Evolutionary conservation across 2,329 filamentous ascomycete genomes (phyloP).

Genomic region (Neopestalotiopsis clavispora): DNA sequence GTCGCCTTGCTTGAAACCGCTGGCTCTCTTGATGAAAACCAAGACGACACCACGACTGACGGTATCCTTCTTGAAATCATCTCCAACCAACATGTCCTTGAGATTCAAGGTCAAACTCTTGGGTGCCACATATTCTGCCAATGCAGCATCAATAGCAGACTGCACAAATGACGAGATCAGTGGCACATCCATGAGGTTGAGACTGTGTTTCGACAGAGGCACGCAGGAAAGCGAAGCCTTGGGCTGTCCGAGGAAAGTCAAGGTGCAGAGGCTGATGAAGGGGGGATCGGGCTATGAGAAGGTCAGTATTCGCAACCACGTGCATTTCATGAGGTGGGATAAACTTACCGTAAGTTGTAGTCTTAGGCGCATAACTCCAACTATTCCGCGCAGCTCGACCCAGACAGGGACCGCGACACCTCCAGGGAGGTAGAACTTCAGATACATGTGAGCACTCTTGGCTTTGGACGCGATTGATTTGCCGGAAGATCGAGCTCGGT

Average conservation of each 20-base stretch:
- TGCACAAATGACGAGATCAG: conserved; percentile 78
- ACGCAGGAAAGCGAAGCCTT: conserved; percentile 74
- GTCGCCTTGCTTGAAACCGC: conserved; percentile 75
- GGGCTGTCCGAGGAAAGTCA: conserved; percentile 77
- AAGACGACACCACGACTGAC: conserved; percentile 66
- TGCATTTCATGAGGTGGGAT: no score
- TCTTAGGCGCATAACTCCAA: conserved; percentile 72
- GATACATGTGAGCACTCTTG: conserved; percentile 74
- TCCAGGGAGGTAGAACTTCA: conserved; percentile 71
- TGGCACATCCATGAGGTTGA: conserved; percentile 78
- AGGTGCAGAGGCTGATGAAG: conserved; percentile 75
- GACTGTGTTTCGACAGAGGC: conserved; percentile 69
- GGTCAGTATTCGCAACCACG: background rate
- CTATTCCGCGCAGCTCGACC: conserved; percentile 74
- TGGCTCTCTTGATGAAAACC: conserved; percentile 69
- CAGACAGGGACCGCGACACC: conserved; percentile 66
- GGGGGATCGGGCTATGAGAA: conserved; percentile 65
- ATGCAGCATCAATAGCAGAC: conserved; percentile 73
- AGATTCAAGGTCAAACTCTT: conserved; percentile 76
- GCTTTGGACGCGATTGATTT: conserved; percentile 66
- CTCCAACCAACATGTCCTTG: conserved; percentile 78
- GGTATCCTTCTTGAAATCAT: conserved; percentile 81
- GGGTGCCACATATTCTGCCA: conserved; percentile 77
- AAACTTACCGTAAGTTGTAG: conserved; percentile 63
- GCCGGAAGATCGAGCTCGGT: conserved; percentile 65